Evolutionary conservation across 108 stramenopile species (phyloP).

Genomic region (Seminavis robusta): DNA sequence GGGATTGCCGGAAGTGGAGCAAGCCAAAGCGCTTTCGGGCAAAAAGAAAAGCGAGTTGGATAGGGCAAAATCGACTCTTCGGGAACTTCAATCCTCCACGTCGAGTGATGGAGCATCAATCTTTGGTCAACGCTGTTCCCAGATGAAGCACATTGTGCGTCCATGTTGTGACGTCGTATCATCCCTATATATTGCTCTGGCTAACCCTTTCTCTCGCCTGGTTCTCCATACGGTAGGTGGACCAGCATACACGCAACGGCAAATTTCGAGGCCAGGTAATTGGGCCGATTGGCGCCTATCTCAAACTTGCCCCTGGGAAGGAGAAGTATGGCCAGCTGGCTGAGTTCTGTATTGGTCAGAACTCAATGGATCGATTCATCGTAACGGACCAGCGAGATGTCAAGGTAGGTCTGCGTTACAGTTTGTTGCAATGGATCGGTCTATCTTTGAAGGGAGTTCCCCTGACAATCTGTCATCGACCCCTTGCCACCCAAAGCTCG

Average conservation of each 20-base stretch:
- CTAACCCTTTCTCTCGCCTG: too few species aligned
- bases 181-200: too few species aligned
- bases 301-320: slow-evolving; percentile 78
- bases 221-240: too few species aligned
- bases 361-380: slow-evolving; percentile 64
- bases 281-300: slow-evolving; percentile 76
- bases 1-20: slow-evolving; percentile 29
- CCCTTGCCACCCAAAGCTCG: too few species aligned
- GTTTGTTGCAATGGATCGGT: too few species aligned
- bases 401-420: too few species aligned
- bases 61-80: slow-evolving; percentile 34
- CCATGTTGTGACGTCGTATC: too few species aligned
- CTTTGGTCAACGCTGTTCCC: slow-evolving; percentile 50
- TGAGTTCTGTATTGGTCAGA: slow-evolving; percentile 54
- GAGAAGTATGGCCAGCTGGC: slow-evolving; percentile 71
- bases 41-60: slow-evolving; percentile 30
- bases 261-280: slow-evolving; percentile 64
- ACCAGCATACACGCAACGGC: too few species aligned
- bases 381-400: slow-evolving; percentile 65
- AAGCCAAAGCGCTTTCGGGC: slow-evolving; percentile 17
- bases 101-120: slow-evolving; percentile 49
- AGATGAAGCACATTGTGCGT: slow-evolving; percentile 21
- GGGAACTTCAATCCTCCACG: slow-evolving; percentile 32
- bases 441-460: too few species aligned
- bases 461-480: too few species aligned